Base-by-base conservation (phyloP, 2,329 filamentous ascomycete species). In the Talaromyces sp. region DNA sequence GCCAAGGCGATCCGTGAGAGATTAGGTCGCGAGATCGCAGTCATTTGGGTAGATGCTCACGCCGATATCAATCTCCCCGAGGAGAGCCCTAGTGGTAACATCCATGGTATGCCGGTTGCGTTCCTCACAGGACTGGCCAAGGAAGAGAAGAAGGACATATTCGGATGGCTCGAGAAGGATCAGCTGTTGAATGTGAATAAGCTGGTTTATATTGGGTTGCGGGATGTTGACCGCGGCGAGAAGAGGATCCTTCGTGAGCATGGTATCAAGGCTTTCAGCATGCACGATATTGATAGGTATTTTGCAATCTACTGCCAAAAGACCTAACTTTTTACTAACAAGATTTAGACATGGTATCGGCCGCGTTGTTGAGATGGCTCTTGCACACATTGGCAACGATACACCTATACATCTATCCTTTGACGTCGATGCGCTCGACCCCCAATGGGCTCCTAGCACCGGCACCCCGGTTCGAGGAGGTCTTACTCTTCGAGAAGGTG, bases 41-140 rank as follows among this genome's bases (percentile, higher is more conserved):
- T 99, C 65, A 96, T 99, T 77, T 99, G 95, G 95, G 95, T 99
- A 37, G 95, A 99, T 79, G 95, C 95, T 31, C 95, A 99, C 79
- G 90, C 94, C 63, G 95, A 99, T 79, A 97, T 99, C 83, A 99
- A 99, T 82, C 93, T 91, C 1, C 95, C 94, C 62, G 93, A 98
- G 85, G 90, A 87, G 57, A 94, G 90, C 69, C 90, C 86, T 49
- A 95, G 90, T 70, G 95, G 95, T 39, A 98, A 98, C 80, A 90
- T 99, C 68, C 95, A 99, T 81, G 95, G 95, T 71, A 99, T 99
- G 95, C 95, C 95, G 2, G 91, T 98, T 43, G 88, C 92, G 3
- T 99, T 98, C 80, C 79, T 97, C 70, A 93, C 93, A 0, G 92
- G 95, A 0, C 82, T 99, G 65, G 91, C 93, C 54, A 87, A 82